phyloP scores from a whole-genome alignment of 2,329 filamentous ascomycete genomes.

The Trichoderma sp. region DNA sequence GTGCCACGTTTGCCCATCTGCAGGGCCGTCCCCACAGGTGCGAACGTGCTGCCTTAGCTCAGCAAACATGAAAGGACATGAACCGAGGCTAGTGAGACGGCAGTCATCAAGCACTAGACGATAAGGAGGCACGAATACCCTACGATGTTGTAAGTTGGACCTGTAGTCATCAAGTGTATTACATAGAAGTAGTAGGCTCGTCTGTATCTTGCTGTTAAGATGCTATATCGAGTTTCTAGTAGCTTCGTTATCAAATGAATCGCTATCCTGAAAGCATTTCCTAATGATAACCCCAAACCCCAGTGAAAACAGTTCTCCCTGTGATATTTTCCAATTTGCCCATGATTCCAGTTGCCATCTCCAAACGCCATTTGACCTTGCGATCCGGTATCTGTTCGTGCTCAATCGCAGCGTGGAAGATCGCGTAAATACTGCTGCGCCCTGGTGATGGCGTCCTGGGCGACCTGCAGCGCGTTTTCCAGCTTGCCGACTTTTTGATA shows the following conservation, averaged over 20 bases:
- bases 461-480: conserved; percentile 37
- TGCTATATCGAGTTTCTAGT: background rate
- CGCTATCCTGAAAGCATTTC: no score
- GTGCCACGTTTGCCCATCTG: conserved; percentile 19
- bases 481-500: conserved; percentile 39
- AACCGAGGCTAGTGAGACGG: background rate
- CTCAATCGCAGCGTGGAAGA: conserved; percentile 29
- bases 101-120: background rate
- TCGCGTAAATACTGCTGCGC: conserved; percentile 39
- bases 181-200: no score
- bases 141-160: no score
- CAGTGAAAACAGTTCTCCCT: background rate
- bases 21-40: conserved; percentile 11
- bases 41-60: conserved; percentile 9
- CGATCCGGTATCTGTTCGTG: conserved; percentile 11
- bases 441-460: conserved; percentile 40
- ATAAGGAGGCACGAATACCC: background rate
- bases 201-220: no score
- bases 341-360: background rate
- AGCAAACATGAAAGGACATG: background rate
- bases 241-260: no score
- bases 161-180: no score
- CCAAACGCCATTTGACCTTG: conserved; percentile 21
- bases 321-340: background rate
- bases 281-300: no score